These are phyloP conservation scores for Papiliotrema terrestris DNA, from an alignment of 1,284 basidiomycete species.

Conservation along the genomic window DNA sequence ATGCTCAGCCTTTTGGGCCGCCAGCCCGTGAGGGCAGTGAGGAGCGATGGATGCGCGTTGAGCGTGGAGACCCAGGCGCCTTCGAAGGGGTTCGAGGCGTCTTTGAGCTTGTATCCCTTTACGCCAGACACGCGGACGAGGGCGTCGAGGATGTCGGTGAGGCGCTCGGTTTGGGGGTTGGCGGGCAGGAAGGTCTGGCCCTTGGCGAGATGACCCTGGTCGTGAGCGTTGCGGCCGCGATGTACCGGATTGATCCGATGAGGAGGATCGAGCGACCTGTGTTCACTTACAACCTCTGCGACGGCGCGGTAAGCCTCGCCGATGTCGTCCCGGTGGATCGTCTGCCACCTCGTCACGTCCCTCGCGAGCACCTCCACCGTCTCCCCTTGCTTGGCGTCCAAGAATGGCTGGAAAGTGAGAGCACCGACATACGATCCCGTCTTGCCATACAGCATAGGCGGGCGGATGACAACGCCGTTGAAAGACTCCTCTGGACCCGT, in stretches of 20 bases:
- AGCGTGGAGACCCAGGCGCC: slow-evolving; percentile 21
- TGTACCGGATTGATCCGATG: too few species aligned
- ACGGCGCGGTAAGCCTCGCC: slow-evolving; percentile 54
- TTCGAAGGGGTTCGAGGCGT: slow-evolving; percentile 41
- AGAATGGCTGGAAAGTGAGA: slow-evolving; percentile 46
- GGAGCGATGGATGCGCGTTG: slow-evolving; percentile 51
- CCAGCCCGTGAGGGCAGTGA: slow-evolving; percentile 54
- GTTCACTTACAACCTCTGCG: slow-evolving; percentile 47
- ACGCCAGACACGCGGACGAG: slow-evolving; percentile 51
- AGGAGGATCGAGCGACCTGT: not conserved
- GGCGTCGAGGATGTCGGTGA: slow-evolving; percentile 52
- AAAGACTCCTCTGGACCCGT: slow-evolving; percentile 28
- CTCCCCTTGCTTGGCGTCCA: slow-evolving; percentile 44
- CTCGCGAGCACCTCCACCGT: slow-evolving; percentile 40
- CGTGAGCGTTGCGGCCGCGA: not conserved
- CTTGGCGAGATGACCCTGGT: not conserved
- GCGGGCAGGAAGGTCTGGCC: slow-evolving; percentile 54
- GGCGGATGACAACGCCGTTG: slow-evolving; percentile 57
- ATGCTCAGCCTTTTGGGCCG: slow-evolving; percentile 52
- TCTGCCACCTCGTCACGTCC: slow-evolving; percentile 50
- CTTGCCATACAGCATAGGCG: slow-evolving; percentile 54
- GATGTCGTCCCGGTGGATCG: slow-evolving; percentile 56
- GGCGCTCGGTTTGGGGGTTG: slow-evolving; percentile 53
- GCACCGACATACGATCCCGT: slow-evolving; percentile 50
- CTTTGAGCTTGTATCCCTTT: slow-evolving; percentile 23